Percentiles rank a stretch among this genome's conserved stretches.
Evolutionary conservation across 2,329 filamentous ascomycete genomes (phyloP).

Genomic region (Sarocladium oryzae): DNA sequence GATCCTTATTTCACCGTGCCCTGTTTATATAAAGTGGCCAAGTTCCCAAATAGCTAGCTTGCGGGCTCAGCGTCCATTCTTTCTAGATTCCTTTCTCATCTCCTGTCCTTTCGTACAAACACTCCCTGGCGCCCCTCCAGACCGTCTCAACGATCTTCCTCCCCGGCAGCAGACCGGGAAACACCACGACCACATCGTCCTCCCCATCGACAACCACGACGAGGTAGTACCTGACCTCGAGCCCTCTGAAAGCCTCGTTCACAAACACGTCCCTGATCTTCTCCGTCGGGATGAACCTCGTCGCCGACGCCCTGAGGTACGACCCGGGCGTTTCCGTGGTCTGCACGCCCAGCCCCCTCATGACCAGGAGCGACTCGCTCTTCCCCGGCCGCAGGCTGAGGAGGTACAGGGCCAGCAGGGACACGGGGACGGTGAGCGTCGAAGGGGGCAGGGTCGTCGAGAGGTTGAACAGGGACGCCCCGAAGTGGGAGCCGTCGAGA

Average conservation of each 20-base stretch:
- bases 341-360: conserved; percentile 86
- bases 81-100: conserved; percentile 29
- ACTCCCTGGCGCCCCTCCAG: conserved; percentile 78
- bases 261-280: conserved; percentile 91
- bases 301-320: conserved; percentile 48
- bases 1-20: too few relatives aligned
- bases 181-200: conserved; percentile 87
- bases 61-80: too few relatives aligned
- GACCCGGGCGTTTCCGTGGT: conserved; percentile 60
- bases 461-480: conserved; percentile 23
- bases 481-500: conserved; percentile 19
- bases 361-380: conserved; percentile 81
- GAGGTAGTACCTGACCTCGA: conserved; percentile 85
- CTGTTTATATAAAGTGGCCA: too few relatives aligned
- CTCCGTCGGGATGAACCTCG: conserved; percentile 74
- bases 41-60: too few relatives aligned
- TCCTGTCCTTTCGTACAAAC: conserved; percentile 57
- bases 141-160: conserved; percentile 75
- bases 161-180: conserved; percentile 71
- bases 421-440: conserved; percentile 32
- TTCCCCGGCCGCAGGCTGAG: conserved; percentile 40
- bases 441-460: conserved; percentile 30
- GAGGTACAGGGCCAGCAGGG: conserved; percentile 32
- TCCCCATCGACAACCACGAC: conserved; percentile 87
- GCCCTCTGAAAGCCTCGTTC: conserved; percentile 89